These are phyloP conservation scores for Epichloe glyceriae DNA, from an alignment of 2,329 filamentous ascomycete genomes.

Conservation along the genomic window DNA sequence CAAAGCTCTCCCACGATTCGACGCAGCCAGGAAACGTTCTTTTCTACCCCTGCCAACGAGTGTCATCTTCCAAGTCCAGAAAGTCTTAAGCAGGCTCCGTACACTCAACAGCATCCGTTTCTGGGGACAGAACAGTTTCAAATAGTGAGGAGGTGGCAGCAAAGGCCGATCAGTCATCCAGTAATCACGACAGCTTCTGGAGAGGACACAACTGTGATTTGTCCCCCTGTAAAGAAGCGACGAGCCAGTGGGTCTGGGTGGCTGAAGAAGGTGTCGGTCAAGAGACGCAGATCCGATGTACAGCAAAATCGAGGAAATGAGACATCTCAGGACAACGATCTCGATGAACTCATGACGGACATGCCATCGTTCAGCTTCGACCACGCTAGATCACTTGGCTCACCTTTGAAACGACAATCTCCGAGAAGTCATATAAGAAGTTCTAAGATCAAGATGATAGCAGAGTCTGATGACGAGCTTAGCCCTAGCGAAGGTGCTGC, in stretches of 20 bases:
- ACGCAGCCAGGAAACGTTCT: slow-evolving; percentile 1
- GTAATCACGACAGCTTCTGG: slow-evolving; percentile 11
- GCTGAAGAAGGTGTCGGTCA: slow-evolving; percentile 18
- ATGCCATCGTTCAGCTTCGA: slow-evolving; percentile 3
- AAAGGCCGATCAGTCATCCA: slow-evolving; percentile 6
- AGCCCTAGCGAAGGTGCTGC: slow-evolving; percentile 7
- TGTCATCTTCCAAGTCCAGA: slow-evolving; percentile 31
- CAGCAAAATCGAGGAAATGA: background rate
- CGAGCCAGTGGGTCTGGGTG: slow-evolving; percentile 17
- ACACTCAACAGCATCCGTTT: slow-evolving; percentile 16
- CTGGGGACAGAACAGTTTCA: slow-evolving; percentile 19
- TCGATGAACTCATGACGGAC: slow-evolving; percentile 9
- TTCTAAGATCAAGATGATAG: background rate
- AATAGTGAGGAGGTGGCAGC: slow-evolving; percentile 21
- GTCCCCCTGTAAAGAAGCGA: slow-evolving; percentile 13
- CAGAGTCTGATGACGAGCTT: slow-evolving; percentile 8
- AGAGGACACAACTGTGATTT: slow-evolving; percentile 5
- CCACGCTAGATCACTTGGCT: background rate
- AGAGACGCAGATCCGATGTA: slow-evolving; percentile 14
- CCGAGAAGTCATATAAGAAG: slow-evolving; percentile 4
- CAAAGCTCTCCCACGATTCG: slow-evolving; percentile 6
- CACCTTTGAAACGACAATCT: slow-evolving; percentile 8
- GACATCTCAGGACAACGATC: slow-evolving; percentile 2
- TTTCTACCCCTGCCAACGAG: slow-evolving; percentile 11
- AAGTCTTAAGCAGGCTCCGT: slow-evolving; percentile 23